phyloP scores from a whole-genome alignment of 345 rosid genomes.

The Firmiana major region DNA sequence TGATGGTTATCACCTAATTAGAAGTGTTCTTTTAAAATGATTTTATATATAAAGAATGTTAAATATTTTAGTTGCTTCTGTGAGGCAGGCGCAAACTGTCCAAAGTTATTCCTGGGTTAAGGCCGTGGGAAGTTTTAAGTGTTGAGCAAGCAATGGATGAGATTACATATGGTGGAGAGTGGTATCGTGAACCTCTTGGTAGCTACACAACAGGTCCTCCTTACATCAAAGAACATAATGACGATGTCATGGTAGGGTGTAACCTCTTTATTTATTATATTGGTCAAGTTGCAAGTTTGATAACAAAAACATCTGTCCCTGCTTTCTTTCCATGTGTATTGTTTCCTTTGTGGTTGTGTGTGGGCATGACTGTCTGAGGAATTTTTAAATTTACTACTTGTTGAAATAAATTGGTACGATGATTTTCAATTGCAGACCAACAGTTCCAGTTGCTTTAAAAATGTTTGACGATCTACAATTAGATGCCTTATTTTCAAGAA shows the following conservation, averaged over 20 bases:
- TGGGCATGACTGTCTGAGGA: neutral
- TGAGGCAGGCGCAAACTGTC: slow-evolving; percentile 50
- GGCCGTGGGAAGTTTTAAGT: slow-evolving; percentile 98
- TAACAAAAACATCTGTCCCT: neutral
- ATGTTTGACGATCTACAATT: neutral
- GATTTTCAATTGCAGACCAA: neutral
- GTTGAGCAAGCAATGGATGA: slow-evolving; percentile 94
- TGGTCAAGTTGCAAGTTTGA: neutral
- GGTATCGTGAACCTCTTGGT: slow-evolving; percentile 86
- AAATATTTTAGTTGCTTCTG: slow-evolving; percentile 15
- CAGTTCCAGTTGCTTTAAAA: neutral
- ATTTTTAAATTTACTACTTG: no score
- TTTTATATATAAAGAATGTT: neutral
- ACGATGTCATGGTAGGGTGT: slow-evolving; percentile 45
- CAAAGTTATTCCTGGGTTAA: slow-evolving; percentile 71
- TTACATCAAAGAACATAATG: slow-evolving; percentile 65
- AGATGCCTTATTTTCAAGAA: neutral
- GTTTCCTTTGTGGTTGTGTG: no score
- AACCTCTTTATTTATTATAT: neutral
- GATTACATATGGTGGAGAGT: slow-evolving; percentile 73
- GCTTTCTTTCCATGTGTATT: neutral
- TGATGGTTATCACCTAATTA: neutral
- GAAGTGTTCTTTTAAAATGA: no score
- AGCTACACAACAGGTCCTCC: slow-evolving; percentile 59
- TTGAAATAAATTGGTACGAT: neutral